Evolutionary conservation across 129 eudicot genomes (phyloP), one percentile per base, ranked within the genome.

Genomic region (Chrysanthemum makinoi): DNA sequence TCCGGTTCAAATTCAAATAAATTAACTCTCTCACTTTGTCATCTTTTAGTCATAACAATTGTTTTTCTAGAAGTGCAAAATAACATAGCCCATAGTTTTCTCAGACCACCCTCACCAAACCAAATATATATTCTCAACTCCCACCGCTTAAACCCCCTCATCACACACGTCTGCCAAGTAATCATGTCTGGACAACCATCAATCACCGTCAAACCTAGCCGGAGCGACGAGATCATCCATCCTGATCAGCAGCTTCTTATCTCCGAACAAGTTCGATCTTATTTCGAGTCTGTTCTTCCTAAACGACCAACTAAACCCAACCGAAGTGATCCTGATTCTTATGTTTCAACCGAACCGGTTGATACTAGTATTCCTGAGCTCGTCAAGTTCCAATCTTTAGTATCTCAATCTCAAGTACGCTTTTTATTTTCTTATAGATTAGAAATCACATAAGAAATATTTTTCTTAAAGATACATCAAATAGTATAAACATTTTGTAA

Each of bases 201-300:
- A 1, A 43, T 47, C 76, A 62, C 76, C 59, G 43, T 77, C 71
- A 87, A 87, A 65, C 89, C 94, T 5, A 82, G 89, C 84, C 83
- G 94, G 73, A 82, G 89, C 87, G 94, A 87, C 83, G 94, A 84
- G 62, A 77, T 84, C 16, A 12, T 82, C 70, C 84, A 81, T 61
- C 62, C 81, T 2, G 64, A 80, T 43, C 72, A 82, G 74, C 94
- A 87, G 81, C 70, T 79, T 10, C 62, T 15, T 16, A 82, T 87
- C 70, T 20, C 85, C 62, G 59, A 82, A 69, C 69, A 77, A 64
- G 84, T 87, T 56, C 68, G 81, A 55, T 79, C 87, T 62, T 83
- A 72, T 65, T 84, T 84, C 65, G 86, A 87, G 26, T 82, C 89
- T 12, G 14, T 84, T 55, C 83, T 79, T n/a, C 94, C 89, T 10